phyloP scores from a whole-genome alignment of 176 grass and related monocot species.

The Stipa capillata region DNA sequence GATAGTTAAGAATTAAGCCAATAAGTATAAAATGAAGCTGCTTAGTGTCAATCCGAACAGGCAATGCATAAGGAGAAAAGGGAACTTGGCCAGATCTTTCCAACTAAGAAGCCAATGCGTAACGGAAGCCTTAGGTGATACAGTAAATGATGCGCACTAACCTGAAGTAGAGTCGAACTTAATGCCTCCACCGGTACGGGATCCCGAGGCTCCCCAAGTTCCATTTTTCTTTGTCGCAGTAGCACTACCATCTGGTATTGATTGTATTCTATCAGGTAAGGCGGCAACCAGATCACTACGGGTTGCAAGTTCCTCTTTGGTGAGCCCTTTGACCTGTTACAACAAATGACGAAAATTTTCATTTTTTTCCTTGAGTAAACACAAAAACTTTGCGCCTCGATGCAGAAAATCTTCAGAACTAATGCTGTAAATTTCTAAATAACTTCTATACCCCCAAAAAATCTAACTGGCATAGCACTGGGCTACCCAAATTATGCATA shows the following conservation, averaged over 20 bases:
- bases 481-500: neutral
- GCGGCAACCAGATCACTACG: slow-evolving; percentile 74
- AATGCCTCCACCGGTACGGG: slow-evolving; percentile 52
- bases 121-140: neutral
- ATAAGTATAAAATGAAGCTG: neutral
- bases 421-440: neutral
- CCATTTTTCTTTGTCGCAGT: slow-evolving; percentile 67
- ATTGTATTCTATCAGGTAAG: slow-evolving; percentile 84
- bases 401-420: neutral
- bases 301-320: slow-evolving; percentile 72
- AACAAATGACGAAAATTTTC: neutral
- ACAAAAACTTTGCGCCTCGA: neutral
- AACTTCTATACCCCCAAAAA: neutral
- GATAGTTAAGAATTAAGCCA: neutral
- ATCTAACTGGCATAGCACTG: neutral
- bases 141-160: slow-evolving; percentile 1
- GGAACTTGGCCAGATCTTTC: neutral
- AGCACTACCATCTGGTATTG: slow-evolving; percentile 84
- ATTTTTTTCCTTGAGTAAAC: neutral
- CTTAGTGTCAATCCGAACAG: neutral
- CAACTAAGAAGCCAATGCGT: neutral
- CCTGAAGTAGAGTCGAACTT: slow-evolving; percentile 77
- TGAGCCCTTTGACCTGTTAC: slow-evolving; percentile 88
- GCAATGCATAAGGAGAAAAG: too few species aligned
- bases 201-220: slow-evolving; percentile 68